phyloP scores from a whole-genome alignment of 352 stramenopile species.

The Phytophthora podocarpi region DNA sequence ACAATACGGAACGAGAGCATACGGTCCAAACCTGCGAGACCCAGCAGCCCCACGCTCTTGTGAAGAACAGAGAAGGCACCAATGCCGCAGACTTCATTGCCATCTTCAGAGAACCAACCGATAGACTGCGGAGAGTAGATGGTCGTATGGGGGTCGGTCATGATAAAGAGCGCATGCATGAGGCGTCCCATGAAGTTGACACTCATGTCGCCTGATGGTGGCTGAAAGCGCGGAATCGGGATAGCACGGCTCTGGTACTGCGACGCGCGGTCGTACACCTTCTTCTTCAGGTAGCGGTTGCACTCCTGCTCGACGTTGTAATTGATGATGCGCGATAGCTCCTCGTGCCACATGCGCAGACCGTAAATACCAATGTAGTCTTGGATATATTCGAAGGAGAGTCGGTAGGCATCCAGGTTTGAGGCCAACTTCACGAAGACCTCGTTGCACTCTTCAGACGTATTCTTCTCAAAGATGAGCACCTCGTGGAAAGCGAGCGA shows the following conservation, averaged over 20 bases:
- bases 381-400: conserved; percentile 95
- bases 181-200: conserved; percentile 95
- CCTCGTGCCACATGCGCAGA: conserved; percentile 95
- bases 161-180: conserved; percentile 92
- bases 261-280: conserved; percentile 90
- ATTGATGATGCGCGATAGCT: conserved; percentile 94
- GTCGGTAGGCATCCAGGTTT: conserved; percentile 90
- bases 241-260: conserved; percentile 92
- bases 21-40: conserved; percentile 91
- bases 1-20: conserved; percentile 94
- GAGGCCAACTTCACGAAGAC: conserved; percentile 86
- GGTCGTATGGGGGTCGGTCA: conserved; percentile 91
- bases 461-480: conserved; percentile 87
- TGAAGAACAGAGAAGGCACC: conserved; percentile 90
- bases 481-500: conserved; percentile 88
- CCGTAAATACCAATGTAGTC: conserved; percentile 96
- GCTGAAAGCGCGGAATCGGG: conserved; percentile 92
- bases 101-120: conserved; percentile 91
- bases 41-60: conserved; percentile 91
- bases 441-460: conserved; percentile 80
- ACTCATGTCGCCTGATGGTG: conserved; percentile 81
- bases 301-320: conserved; percentile 97
- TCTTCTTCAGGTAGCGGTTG: conserved; percentile 96
- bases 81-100: conserved; percentile 89
- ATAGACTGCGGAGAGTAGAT: conserved; percentile 93